Conservation (phyloP, 2,329 filamentous ascomycete genomes). For the Botrytis sinoallii region DNA sequence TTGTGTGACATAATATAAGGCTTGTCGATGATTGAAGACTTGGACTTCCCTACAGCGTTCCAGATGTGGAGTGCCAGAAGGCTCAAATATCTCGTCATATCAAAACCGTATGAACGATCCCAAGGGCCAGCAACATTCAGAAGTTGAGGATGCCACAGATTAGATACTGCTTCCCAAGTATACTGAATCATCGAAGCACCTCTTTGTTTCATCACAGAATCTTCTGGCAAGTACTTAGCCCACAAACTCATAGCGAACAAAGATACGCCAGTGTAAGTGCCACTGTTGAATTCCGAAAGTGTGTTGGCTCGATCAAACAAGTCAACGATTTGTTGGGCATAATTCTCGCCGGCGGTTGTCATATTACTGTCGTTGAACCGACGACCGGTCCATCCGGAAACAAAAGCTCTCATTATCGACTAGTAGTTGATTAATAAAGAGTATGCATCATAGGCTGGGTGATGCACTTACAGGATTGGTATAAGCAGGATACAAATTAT, state of each 20-base stretch:
- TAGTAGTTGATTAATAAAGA: background rate
- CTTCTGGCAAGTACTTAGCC: slow-evolving; percentile 55
- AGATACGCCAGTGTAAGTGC: slow-evolving; percentile 61
- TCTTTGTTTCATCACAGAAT: slow-evolving; percentile 41
- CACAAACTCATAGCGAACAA: slow-evolving; percentile 57
- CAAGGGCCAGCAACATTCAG: slow-evolving; percentile 62
- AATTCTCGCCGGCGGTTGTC: slow-evolving; percentile 53
- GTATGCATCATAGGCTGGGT: background rate
- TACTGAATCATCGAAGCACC: slow-evolving; percentile 47
- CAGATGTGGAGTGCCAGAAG: slow-evolving; percentile 58
- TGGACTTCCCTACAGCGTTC: slow-evolving; percentile 50
- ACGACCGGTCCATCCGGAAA: slow-evolving; percentile 56
- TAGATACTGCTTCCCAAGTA: slow-evolving; percentile 51
- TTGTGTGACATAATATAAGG: slow-evolving; percentile 50
- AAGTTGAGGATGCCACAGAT: slow-evolving; percentile 57
- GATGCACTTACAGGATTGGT: slow-evolving; percentile 47
- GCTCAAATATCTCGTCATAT: slow-evolving; percentile 60
- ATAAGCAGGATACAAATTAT: slow-evolving; percentile 62
- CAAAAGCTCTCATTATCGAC: slow-evolving; percentile 62
- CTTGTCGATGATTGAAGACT: slow-evolving; percentile 30
- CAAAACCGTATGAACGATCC: slow-evolving; percentile 61
- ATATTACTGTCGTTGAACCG: slow-evolving; percentile 55
- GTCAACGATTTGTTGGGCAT: slow-evolving; percentile 54
- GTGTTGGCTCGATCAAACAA: slow-evolving; percentile 55
- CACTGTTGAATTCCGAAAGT: slow-evolving; percentile 54